Evolutionary conservation across 2,329 filamentous ascomycete species (phyloP), one percentile per base, ranked within the genome.

Genomic region (Aspergillus niger): DNA sequence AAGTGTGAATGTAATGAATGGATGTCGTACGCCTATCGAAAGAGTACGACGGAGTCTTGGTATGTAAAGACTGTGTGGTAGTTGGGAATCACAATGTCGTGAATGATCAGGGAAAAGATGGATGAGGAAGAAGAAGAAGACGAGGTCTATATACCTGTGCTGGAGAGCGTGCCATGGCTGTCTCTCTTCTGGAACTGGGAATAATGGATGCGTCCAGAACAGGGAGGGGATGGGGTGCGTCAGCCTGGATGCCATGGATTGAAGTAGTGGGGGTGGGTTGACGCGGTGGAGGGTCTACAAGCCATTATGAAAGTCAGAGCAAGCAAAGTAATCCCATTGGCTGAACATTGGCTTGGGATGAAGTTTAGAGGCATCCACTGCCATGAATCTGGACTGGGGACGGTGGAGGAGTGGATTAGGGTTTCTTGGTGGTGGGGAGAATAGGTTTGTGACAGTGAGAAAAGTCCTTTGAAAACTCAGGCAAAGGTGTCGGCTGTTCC

Each of bases 241-340:
- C 52, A 55, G 52, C 52, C 22, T 13, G 24, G 2, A 20, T 55
- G 41, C 52, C 52, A 55, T 44, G 39, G 39, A 32, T 28, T 32
- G 52, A 17, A 7, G 3, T 13, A 20, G 39, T 28, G 39, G 52
- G n/a, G 24, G 47, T 8, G 8, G 11, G 47, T 28, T 17, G 24
- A 28, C 30, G 30, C 30, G 47, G 26, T 26, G 47, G 47, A 10
- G 15, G 47, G 28, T 36, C 10, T 28, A 26, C 47, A 49, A 28
- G 47, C 11, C 44, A 48, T 26, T 36, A 11, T 11, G 22, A 10
- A 47, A 47, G 11, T 24, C 24, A 17, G 4, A n/a, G 20, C 15
- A 47, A 32, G 39, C 38, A 55, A 39, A 41, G 51, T 28, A 47
- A 22, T 24, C 52, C 52, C 8, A 55, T 55, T 55, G 52, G 39